Conservation (phyloP, 345 rosid species). For the Sisymbrium irio region DNA sequence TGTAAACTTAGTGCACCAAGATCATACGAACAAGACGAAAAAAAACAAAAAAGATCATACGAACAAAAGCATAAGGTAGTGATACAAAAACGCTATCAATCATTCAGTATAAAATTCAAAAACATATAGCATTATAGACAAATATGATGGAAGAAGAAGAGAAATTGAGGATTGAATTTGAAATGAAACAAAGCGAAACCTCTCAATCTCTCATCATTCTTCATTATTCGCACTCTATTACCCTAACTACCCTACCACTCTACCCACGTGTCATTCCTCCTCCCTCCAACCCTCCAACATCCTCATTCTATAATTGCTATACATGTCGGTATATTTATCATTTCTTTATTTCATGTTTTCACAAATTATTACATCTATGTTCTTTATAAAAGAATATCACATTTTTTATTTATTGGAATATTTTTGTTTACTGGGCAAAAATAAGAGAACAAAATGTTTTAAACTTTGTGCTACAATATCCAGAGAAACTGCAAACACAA, state of each 20-base stretch:
- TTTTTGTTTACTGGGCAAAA: neutral
- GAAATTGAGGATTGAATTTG: conserved; percentile 17
- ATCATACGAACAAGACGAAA: too few relatives aligned
- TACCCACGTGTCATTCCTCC: conserved; percentile 34
- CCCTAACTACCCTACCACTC: conserved; percentile 26
- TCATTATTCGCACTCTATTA: conserved; percentile 38
- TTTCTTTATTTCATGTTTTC: neutral
- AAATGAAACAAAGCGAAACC: conserved; percentile 19
- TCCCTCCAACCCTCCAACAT: conserved; percentile 30
- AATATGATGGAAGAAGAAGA: conserved; percentile 1
- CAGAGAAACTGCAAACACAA: neutral
- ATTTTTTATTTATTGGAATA: neutral
- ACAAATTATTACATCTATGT: neutral
- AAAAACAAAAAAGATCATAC: neutral
- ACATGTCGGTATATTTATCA: conserved; percentile 28
- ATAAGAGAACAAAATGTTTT: neutral
- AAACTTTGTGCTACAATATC: neutral
- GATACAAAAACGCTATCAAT: neutral
- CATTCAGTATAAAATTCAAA: neutral
- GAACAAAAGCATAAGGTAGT: neutral
- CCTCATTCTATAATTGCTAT: conserved; percentile 22
- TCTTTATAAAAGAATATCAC: neutral
- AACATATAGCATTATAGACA: neutral
- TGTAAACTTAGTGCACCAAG: neutral
- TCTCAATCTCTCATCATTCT: conserved; percentile 30